Evolutionary conservation across 2,329 filamentous ascomycete species (phyloP).

Genomic region (Exophiala sideris): DNA sequence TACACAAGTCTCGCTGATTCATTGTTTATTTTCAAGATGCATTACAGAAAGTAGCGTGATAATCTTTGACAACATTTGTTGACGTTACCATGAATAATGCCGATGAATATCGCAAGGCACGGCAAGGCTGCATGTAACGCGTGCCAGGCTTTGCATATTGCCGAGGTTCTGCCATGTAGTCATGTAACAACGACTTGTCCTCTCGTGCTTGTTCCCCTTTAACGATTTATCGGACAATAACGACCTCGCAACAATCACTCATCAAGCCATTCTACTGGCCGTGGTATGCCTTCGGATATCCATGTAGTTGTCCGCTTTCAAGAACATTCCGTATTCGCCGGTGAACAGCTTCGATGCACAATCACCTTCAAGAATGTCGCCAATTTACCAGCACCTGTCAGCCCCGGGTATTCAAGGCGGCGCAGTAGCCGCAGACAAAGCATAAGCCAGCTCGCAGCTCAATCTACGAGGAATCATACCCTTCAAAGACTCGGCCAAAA

Average conservation of each 20-base stretch:
- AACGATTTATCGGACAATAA: neutral
- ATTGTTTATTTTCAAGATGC: too few relatives aligned
- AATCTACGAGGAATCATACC: conserved; percentile 4
- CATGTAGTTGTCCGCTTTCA: conserved; percentile 95
- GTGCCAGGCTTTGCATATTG: neutral
- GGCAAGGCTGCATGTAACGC: too few relatives aligned
- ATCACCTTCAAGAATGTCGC: conserved; percentile 92
- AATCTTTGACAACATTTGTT: neutral
- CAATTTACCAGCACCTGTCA: conserved; percentile 44
- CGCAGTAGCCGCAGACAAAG: conserved; percentile 27
- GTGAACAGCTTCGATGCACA: conserved; percentile 90
- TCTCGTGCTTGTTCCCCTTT: too few relatives aligned
- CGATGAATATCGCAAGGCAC: neutral
- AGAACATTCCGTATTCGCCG: conserved; percentile 90
- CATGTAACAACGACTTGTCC: too few relatives aligned
- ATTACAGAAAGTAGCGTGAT: too few relatives aligned
- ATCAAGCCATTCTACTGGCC: neutral
- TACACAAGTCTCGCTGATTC: too few relatives aligned
- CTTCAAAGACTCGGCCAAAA: conserved; percentile 8
- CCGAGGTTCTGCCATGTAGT: conserved; percentile 5
- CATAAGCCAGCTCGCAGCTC: conserved; percentile 24
- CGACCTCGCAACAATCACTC: neutral
- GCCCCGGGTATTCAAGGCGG: conserved; percentile 27
- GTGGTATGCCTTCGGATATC: conserved; percentile 64
- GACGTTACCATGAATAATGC: neutral